Conservation (phyloP, 768 basidiomycete species). For the Lentinula boryana region DNA sequence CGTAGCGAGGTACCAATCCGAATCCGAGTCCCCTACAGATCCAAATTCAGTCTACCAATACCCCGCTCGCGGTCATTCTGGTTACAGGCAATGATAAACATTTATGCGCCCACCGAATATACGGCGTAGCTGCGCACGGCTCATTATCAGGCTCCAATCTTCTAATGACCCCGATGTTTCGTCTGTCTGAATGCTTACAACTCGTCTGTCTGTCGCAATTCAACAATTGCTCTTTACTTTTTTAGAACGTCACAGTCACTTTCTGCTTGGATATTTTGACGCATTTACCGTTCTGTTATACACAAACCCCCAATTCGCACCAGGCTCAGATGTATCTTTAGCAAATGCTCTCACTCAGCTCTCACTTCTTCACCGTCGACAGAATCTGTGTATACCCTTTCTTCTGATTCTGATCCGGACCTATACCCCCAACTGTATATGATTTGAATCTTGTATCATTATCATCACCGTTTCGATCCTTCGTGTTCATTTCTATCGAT, state of each 20-base stretch:
- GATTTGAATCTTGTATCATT: neutral
- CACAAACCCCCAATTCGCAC: neutral
- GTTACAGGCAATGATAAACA: neutral
- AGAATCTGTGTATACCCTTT: conserved; percentile 5
- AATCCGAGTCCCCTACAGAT: neutral
- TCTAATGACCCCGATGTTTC: neutral
- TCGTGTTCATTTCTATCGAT: neutral
- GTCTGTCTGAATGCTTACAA: neutral
- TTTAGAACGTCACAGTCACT: neutral
- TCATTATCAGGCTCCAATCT: neutral
- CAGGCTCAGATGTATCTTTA: neutral
- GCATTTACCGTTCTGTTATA: neutral
- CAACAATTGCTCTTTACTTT: neutral
- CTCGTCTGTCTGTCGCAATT: neutral
- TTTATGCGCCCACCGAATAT: neutral
- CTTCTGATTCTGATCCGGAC: conserved; percentile 2
- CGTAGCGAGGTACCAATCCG: neutral
- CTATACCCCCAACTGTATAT: conserved; percentile 2
- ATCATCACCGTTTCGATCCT: neutral
- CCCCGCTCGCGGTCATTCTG: neutral
- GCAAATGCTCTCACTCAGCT: neutral
- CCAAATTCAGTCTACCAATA: neutral
- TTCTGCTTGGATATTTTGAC: neutral
- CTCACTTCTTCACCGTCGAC: conserved; percentile 1
- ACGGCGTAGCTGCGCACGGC: neutral